Conservation (phyloP, 2,329 filamentous ascomycete genomes). For the Fusarium udum region DNA sequence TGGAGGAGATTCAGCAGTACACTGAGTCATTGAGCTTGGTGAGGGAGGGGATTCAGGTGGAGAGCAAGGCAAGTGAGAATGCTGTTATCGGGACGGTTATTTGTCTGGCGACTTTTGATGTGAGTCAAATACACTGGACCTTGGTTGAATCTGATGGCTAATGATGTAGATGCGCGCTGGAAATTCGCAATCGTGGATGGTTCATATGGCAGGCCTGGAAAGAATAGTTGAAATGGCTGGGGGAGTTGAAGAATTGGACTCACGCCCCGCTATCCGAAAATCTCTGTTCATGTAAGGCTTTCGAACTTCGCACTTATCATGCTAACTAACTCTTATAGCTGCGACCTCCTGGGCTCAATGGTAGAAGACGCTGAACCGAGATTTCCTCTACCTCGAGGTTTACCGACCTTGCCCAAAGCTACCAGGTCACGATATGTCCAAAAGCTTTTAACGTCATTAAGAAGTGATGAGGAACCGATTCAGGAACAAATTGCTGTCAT, state of each 20-base stretch:
- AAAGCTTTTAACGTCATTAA: background rate
- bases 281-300: conserved; percentile 27
- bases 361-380: conserved; percentile 18
- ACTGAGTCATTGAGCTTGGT: conserved; percentile 28
- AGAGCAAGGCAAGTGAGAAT: background rate
- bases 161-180: conserved; percentile 18
- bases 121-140: background rate
- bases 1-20: conserved; percentile 27
- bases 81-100: conserved; percentile 30
- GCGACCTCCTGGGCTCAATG: conserved; percentile 32
- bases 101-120: conserved; percentile 34
- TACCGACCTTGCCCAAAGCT: background rate
- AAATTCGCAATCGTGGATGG: conserved; percentile 23
- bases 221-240: conserved; percentile 17
- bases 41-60: conserved; percentile 4
- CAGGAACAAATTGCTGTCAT: background rate
- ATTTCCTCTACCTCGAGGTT: background rate
- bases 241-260: conserved; percentile 19
- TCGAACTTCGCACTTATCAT: background rate
- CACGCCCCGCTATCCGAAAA: conserved; percentile 13
- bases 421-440: background rate
- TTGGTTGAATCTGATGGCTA: background rate
- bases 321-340: background rate
- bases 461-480: background rate
- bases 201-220: conserved; percentile 31